Evolutionary conservation across 2,329 filamentous ascomycete species (phyloP).

Genomic region (Monilinia fructigena): DNA sequence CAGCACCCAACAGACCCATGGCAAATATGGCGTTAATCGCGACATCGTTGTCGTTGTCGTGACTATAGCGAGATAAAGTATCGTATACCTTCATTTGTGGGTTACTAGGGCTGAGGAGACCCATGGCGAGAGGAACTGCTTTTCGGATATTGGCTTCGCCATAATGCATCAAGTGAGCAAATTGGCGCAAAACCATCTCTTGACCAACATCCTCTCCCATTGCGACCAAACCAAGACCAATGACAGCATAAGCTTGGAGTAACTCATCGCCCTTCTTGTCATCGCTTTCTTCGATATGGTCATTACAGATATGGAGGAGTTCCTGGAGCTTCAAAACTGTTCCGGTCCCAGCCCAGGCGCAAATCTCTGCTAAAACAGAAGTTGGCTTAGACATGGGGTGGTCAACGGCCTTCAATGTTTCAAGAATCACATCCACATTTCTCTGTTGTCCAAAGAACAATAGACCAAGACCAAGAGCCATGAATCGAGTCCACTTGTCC

Average conservation of each 20-base stretch:
- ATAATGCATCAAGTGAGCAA: conserved; percentile 98
- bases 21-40: conserved; percentile 98
- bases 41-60: conserved; percentile 98
- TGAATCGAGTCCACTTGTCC: conserved; percentile 97
- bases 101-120: conserved; percentile 93
- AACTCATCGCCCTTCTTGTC: conserved; percentile 95
- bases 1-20: conserved; percentile 94
- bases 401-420: conserved; percentile 94
- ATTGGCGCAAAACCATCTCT: conserved; percentile 97
- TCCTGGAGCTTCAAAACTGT: conserved; percentile 97
- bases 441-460: conserved; percentile 96
- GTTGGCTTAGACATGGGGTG: conserved; percentile 98
- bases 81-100: conserved; percentile 99
- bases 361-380: conserved; percentile 89
- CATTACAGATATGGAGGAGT: conserved; percentile 95
- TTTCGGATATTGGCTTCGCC: conserved; percentile 96
- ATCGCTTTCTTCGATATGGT: conserved; percentile 90
- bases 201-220: conserved; percentile 99
- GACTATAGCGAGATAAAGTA: conserved; percentile 92
- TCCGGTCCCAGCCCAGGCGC: conserved; percentile 96
- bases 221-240: conserved; percentile 88
- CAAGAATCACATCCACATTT: conserved; percentile 98
- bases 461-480: conserved; percentile 88
- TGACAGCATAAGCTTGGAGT: conserved; percentile 91
- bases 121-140: conserved; percentile 94